These are phyloP conservation scores for Penicillium aurantiogriseum DNA, from an alignment of 2,329 filamentous ascomycete species.

Conservation along the genomic window DNA sequence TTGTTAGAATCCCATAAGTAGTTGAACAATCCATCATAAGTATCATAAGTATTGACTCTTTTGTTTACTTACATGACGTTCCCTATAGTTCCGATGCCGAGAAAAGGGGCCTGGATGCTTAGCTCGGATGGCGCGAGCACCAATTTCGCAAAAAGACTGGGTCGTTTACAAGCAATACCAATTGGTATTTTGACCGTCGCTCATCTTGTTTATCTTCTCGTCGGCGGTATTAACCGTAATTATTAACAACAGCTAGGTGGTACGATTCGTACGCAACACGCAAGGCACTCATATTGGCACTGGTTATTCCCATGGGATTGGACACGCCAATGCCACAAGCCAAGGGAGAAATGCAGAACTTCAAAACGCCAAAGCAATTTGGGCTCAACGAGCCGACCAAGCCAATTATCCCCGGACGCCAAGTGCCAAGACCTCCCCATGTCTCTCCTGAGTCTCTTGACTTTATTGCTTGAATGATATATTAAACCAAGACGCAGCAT, in stretches of 20 bases:
- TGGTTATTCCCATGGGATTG: background rate
- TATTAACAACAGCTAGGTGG: background rate
- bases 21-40: background rate
- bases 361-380: background rate
- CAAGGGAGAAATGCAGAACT: background rate
- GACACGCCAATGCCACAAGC: background rate
- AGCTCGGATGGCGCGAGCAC: slow-evolving; percentile 7
- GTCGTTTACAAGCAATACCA: background rate
- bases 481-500: slow-evolving; percentile 13
- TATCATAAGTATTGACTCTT: background rate
- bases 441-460: slow-evolving; percentile 1
- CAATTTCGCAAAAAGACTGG: background rate
- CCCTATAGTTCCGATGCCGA: background rate
- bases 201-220: background rate
- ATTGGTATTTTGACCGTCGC: background rate
- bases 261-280: background rate
- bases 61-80: background rate
- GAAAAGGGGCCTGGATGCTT: background rate
- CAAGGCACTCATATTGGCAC: background rate
- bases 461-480: slow-evolving; percentile 13
- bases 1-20: background rate
- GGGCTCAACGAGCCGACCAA: slow-evolving; percentile 12
- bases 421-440: slow-evolving; percentile 18
- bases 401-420: slow-evolving; percentile 17
- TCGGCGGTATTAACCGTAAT: background rate